These are phyloP conservation scores for Tubosaeta sp. DNA, from an alignment of 768 basidiomycete genomes.

Conservation along the genomic window DNA sequence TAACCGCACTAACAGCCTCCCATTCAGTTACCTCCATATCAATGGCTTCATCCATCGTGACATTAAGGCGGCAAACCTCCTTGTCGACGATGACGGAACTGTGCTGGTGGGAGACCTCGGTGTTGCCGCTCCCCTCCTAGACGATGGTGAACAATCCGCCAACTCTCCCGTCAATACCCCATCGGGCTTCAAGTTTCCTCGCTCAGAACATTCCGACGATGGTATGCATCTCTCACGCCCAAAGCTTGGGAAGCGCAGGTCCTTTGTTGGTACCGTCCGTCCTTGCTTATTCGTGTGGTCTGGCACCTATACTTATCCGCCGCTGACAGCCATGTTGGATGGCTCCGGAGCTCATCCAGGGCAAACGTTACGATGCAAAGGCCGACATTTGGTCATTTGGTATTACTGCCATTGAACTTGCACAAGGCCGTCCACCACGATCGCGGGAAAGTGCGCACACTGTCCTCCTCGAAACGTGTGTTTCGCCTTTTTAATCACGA, in stretches of 20 bases:
- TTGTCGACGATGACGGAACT: constrained; percentile 87
- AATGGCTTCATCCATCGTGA: constrained; percentile 94
- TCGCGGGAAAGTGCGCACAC: constrained; percentile 69
- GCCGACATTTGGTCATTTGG: constrained; percentile 98
- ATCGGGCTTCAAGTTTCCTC: constrained; percentile 31
- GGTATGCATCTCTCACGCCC: constrained; percentile 30
- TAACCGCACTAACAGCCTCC: constrained; percentile 4
- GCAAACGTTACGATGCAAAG: constrained; percentile 76
- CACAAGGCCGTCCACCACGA: constrained; percentile 83
- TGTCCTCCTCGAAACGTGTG: constrained; percentile 72
- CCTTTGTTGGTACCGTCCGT: constrained; percentile 87
- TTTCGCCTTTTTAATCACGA: constrained; percentile 2
- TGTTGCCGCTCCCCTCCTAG: constrained; percentile 79
- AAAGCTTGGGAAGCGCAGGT: constrained; percentile 72
- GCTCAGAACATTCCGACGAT: constrained; percentile 1
- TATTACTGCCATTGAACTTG: constrained; percentile 88
- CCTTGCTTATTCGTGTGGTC: neutral
- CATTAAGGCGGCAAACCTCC: constrained; percentile 89
- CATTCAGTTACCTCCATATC: constrained; percentile 70
- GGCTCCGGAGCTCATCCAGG: constrained; percentile 91
- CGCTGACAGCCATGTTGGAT: constrained; percentile 81
- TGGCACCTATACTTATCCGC: neutral
- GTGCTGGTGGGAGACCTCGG: constrained; percentile 91
- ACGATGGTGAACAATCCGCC: constrained; percentile 49
- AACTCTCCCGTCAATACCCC: constrained; percentile 16